Percentiles rank a stretch among this genome's conserved stretches.
Evolutionary conservation across 23 red algal species (phyloP).

Genomic region (Gracilaria caudata): DNA sequence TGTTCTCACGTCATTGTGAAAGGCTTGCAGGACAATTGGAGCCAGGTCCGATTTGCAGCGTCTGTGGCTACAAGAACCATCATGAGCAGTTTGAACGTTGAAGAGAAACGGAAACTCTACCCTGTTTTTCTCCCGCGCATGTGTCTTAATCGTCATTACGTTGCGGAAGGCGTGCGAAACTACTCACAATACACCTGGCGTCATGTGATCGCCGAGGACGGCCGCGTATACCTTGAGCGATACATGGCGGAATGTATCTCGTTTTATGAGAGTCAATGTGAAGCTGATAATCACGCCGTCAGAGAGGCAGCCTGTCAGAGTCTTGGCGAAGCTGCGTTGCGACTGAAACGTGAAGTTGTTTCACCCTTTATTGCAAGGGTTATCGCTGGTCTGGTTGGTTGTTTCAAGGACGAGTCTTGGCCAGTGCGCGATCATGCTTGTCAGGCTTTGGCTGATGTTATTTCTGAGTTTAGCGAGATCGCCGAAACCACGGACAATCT

Average conservation of each 20-base stretch:
- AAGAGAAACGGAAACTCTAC: slow-evolving; percentile 36
- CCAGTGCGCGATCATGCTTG: slow-evolving; percentile 96
- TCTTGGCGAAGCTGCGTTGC: slow-evolving; percentile 69
- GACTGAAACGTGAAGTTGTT: slow-evolving; percentile 53
- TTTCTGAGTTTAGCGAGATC: slow-evolving; percentile 41
- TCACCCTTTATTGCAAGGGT: slow-evolving; percentile 48
- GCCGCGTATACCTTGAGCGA: slow-evolving; percentile 54
- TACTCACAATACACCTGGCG: slow-evolving; percentile 80
- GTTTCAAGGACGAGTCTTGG: slow-evolving; percentile 96
- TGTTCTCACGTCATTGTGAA: slow-evolving; percentile 23
- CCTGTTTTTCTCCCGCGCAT: slow-evolving; percentile 81
- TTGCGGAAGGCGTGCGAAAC: slow-evolving; percentile 91
- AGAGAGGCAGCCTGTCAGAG: slow-evolving; percentile 91
- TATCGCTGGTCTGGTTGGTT: slow-evolving; percentile 67
- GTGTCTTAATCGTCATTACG: slow-evolving; percentile 97
- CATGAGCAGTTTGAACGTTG: not conserved
- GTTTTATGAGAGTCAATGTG: slow-evolving; percentile 77
- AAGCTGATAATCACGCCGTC: slow-evolving; percentile 97
- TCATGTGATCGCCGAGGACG: slow-evolving; percentile 50
- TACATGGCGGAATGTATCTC: slow-evolving; percentile 53
- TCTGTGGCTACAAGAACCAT: slow-evolving; percentile 55
- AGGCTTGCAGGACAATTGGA: slow-evolving; percentile 99
- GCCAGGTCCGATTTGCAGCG: slow-evolving; percentile 90
- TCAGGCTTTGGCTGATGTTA: slow-evolving; percentile 68
- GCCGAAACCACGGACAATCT: slow-evolving; percentile 55